Base-by-base conservation (phyloP, 257 asterid genomes). In the Solanum chaucha region DNA sequence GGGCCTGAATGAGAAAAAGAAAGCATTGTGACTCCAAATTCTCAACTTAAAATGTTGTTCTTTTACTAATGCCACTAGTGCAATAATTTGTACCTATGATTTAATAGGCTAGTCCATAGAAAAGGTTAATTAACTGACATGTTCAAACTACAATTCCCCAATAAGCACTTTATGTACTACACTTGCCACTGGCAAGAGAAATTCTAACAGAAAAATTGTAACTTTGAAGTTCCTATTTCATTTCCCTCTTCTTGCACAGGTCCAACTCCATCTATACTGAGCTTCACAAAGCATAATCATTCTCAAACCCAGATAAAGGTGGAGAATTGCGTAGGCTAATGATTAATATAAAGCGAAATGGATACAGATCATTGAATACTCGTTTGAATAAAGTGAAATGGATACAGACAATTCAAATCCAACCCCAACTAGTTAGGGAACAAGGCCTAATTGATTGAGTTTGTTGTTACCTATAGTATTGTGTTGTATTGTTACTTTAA, bases 1-100 rank as follows among this genome's bases (percentile, higher is more conserved):
- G 99, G 99, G 85, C 99, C 99, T 95, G 90, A 67, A 72, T 44
- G 70, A 8, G 32, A 24, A 35, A 34, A 32, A 5, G 24, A 44
- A 8, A 34, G 36, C 48, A 22, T 19, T 48, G 13, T 48, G 30
- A 36, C 22, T 6, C 35, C 83, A 40, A 40, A 74, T 10, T 73
- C 9, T 73, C 82, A 36, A 74, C 30, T 26, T 20, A 26, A 64
- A 73, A 84, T 28, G 20, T 11, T 19, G 32, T 26, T 40, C 35
- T 64, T 84, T 48, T 17, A 58, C 28, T 40, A 44, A 64, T 64
- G 48, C 14, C 24, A 40, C n/a, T 14, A 61, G 38, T 10, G 30
- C 20, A 4, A 36, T 36, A 36, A 36, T 36, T 4, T 36, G 82
- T 36, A 36, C 10, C 30, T 20, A 5, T 36, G 19, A 20, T 17